Evolutionary conservation across 805 yeast genomes (phyloP), one percentile per base, ranked within the genome.

Genomic region (Zygotorulaspora florentina): DNA sequence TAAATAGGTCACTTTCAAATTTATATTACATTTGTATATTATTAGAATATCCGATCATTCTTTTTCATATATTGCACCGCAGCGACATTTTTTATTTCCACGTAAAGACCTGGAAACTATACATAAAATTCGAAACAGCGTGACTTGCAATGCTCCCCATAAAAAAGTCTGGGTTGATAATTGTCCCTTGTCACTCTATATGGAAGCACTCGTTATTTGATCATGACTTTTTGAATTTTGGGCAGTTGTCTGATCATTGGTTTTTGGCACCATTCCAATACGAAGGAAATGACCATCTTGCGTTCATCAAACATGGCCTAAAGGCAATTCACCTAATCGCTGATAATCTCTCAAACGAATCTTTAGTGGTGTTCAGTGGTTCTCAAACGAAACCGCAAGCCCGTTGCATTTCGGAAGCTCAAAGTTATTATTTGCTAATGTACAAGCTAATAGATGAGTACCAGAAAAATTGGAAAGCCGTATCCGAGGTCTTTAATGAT

Each of bases 251-350:
- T 9, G 62, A 61, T 1, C 87, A 85, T 52, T 87, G 95, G 96
- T 55, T 55, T 16, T 59, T 87, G 41, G 89, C 79, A 9, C 66
- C 79, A 0, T 86, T 86, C 55, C 95, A 87, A 61, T 45, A 67
- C 5, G 85, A 81, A 49, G 87, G 89, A 0, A 61, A 77, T 12
- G 93, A 87, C 55, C 89, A 85, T 54, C 54, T 78, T 2, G 70
- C 81, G 17, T 85, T 85, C 62, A 71, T 78, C 12, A 72, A 79
- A 35, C 95, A 87, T 59, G 75, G 85, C 1, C 57, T 66, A 29
- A 54, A 52, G 15, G 77, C 83, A 1, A 45, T 81, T 9, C 58
- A 63, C 1, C 52, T 63, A 13, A 49, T 79, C 7, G 42, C 62
- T 11, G 34, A 56, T 0, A 67, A 73, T 41, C 48, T 57, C 1